Evolutionary conservation across 2,329 filamentous ascomycete species (phyloP).

Genomic region (Fusarium coicis): DNA sequence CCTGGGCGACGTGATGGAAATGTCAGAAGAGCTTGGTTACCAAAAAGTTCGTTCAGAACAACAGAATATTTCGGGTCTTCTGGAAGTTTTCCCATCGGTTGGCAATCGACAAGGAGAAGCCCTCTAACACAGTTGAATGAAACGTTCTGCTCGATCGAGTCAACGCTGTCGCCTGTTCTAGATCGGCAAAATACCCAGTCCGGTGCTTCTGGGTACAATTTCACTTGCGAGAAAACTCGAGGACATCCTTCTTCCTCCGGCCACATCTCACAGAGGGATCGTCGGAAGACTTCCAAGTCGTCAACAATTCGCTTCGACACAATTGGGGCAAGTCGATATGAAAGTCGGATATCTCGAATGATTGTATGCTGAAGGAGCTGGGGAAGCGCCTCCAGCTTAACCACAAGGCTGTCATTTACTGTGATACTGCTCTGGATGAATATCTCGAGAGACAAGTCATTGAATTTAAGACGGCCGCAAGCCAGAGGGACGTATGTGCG

Average conservation of each 20-base stretch:
- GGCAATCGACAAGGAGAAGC: constrained; percentile 49
- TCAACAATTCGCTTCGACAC: constrained; percentile 23
- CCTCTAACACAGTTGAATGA: constrained; percentile 49
- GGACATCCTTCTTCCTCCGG: constrained; percentile 28
- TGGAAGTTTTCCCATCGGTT: constrained; percentile 60
- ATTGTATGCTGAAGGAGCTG: constrained; percentile 31
- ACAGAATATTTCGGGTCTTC: constrained; percentile 55
- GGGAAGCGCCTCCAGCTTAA: constrained; percentile 32
- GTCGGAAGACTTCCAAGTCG: constrained; percentile 20
- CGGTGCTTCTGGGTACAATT: background rate
- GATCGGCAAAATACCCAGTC: constrained; percentile 35
- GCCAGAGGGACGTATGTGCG: constrained; percentile 46
- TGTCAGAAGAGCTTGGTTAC: constrained; percentile 60
- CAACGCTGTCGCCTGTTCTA: background rate
- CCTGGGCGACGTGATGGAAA: constrained; percentile 62
- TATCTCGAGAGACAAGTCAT: constrained; percentile 18
- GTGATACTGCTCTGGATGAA: constrained; percentile 42
- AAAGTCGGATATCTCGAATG: constrained; percentile 39
- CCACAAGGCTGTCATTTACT: constrained; percentile 41
- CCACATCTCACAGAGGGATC: constrained; percentile 37
- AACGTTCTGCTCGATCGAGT: constrained; percentile 26
- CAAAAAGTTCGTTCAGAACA: constrained; percentile 63
- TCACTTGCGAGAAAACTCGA: constrained; percentile 15
- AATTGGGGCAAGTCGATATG: constrained; percentile 14
- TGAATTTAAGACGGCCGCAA: background rate